Base-by-base conservation (phyloP, 768 basidiomycete species). In the Boletellus ananas region DNA sequence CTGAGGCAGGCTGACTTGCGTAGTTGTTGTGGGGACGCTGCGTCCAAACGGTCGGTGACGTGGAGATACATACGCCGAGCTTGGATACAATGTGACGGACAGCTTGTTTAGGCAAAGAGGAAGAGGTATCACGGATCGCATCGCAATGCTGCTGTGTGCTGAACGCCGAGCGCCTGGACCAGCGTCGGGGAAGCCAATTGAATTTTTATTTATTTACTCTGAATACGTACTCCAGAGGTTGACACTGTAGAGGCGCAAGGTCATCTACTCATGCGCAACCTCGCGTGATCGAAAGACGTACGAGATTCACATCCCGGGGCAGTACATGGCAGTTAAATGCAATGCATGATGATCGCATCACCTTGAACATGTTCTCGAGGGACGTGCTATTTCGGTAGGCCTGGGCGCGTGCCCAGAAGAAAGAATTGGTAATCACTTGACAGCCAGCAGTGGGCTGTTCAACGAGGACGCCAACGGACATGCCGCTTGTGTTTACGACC, bases 11-110 rank as follows among this genome's bases (percentile, higher is more conserved):
- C 78, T 79, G 39, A 76, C 72, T 60, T 81, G 77, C 2, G 29
- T 29, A 78, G 79, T 58, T 77, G 66, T 25, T 70, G 64, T 29
- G 81, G 65, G 10, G 76, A 61, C 1, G 70, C 66, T 29, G 49
- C 55, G 55, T 79, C 65, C 4, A 25, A 43, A 4, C 66, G 65
- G 0, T 70, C 74, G 23, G 73, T 73, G 6, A 57, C 70, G 33
- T 63, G 74, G 6, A 82, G 72, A 29, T 7, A 29, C 2, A 7
- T 7, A 29, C 74, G 7, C 69, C 74, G 8, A 81, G 66, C 16
- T 78, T 79, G 33, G 78, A 78, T 14, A 78, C 80, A 41, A 81
- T 73, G 35, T 29, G 27, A 29, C 29, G 10, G 2, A 83, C 79
- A 10, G 75, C 78, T 77, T 80, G 47, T 35, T 38, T 18, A 13